Evolutionary conservation across 768 basidiomycete genomes (phyloP).

Genomic region (Boletus pseudo-olivaceus): DNA sequence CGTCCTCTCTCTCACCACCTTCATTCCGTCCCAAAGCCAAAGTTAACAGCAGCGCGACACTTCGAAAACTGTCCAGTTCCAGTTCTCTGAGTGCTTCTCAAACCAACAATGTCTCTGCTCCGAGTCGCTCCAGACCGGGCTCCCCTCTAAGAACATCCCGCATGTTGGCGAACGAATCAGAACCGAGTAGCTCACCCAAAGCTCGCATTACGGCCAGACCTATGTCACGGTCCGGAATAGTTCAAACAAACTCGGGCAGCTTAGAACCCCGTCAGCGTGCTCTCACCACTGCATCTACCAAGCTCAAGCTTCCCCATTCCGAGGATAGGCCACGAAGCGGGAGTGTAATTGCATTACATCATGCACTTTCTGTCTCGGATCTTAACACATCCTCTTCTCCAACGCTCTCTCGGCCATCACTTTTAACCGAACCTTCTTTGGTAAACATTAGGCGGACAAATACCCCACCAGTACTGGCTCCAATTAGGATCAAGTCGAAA

Average conservation of each 20-base stretch:
- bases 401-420: conserved; percentile 14
- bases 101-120: conserved; percentile 33
- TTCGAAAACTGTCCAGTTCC: conserved; percentile 26
- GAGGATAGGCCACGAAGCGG: conserved; percentile 34
- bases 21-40: conserved; percentile 53
- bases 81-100: conserved; percentile 14
- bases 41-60: conserved; percentile 53
- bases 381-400: conserved; percentile 14
- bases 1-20: conserved; percentile 26
- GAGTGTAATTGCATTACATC: conserved; percentile 25
- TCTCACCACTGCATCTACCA: conserved; percentile 21
- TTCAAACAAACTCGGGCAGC: conserved; percentile 6
- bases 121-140: conserved; percentile 39
- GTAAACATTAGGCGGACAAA: conserved; percentile 13
- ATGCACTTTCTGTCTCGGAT: conserved; percentile 24
- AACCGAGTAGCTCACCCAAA: conserved; percentile 24
- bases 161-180: conserved; percentile 31
- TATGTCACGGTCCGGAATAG: conserved; percentile 21
- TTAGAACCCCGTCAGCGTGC: conserved; percentile 32
- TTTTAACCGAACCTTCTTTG: conserved; percentile 12
- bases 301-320: conserved; percentile 26
- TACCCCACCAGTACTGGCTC: conserved; percentile 16
- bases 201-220: conserved; percentile 30
- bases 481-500: conserved; percentile 58
- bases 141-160: conserved; percentile 39